Evolutionary conservation across 176 grass and related monocot genomes (phyloP).

Genomic region (Musa beccarii): DNA sequence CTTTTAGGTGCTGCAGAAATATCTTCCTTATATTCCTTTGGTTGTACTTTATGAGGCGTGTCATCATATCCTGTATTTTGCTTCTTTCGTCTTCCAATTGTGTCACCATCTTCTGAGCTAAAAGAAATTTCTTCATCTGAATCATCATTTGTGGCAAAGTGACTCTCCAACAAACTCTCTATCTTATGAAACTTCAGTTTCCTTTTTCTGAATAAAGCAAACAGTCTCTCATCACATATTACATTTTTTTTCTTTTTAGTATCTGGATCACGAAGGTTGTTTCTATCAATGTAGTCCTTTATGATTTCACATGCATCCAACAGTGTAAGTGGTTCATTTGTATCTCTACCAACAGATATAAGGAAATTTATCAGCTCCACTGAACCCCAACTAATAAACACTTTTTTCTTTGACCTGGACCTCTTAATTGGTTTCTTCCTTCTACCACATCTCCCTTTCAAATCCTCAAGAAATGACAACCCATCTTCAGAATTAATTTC

Average conservation of each 20-base stretch:
- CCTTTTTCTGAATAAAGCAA: slow-evolving; percentile 48
- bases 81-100: slow-evolving; percentile 29
- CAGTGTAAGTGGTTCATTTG: slow-evolving; percentile 42
- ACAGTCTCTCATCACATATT: slow-evolving; percentile 48
- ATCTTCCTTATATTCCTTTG: slow-evolving; percentile 11
- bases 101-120: slow-evolving; percentile 28
- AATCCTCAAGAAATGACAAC: slow-evolving; percentile 21
- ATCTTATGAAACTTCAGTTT: slow-evolving; percentile 58
- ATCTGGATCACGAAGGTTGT: slow-evolving; percentile 35
- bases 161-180: slow-evolving; percentile 45
- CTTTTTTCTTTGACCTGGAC: slow-evolving; percentile 42
- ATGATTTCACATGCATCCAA: slow-evolving; percentile 38
- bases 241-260: slow-evolving; percentile 48
- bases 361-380: slow-evolving; percentile 61
- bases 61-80: slow-evolving; percentile 17
- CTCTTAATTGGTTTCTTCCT: slow-evolving; percentile 36
- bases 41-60: slow-evolving; percentile 24
- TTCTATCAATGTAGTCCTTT: slow-evolving; percentile 55
- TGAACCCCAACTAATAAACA: slow-evolving; percentile 66
- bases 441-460: slow-evolving; percentile 29
- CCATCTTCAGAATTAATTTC: slow-evolving; percentile 22
- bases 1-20: slow-evolving; percentile 35
- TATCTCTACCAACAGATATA: slow-evolving; percentile 43
- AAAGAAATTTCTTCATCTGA: slow-evolving; percentile 36
- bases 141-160: slow-evolving; percentile 57